phyloP scores from a whole-genome alignment of 441 rosid species.

The Dalechampia spathulata region DNA sequence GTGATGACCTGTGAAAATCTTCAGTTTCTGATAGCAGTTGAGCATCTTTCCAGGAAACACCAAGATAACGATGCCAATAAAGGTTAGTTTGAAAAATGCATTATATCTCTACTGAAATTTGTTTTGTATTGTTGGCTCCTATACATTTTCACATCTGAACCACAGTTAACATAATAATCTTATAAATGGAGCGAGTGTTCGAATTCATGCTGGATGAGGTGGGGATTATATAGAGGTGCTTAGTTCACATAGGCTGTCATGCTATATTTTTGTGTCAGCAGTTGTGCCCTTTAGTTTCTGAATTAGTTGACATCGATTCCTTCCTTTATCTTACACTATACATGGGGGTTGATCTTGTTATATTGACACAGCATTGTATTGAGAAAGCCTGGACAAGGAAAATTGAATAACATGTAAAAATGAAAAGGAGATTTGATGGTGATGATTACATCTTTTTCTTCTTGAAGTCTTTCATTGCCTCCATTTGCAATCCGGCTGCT shows the following conservation, averaged over 20 bases:
- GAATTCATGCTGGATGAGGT: background rate
- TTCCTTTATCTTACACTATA: too few species aligned
- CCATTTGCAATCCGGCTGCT: background rate
- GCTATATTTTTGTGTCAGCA: background rate
- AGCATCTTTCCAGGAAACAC: background rate
- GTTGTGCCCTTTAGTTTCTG: background rate
- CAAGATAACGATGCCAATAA: too few species aligned
- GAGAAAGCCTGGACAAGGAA: background rate
- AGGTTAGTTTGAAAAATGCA: too few species aligned
- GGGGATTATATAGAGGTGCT: background rate
- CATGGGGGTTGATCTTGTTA: background rate
- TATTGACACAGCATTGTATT: background rate
- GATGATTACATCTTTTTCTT: background rate
- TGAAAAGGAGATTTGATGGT: background rate
- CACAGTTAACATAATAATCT: background rate
- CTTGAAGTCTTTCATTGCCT: background rate
- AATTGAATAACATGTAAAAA: background rate
- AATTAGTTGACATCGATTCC: background rate
- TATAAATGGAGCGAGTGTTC: too few species aligned
- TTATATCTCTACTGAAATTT: too few species aligned
- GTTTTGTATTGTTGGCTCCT: background rate
- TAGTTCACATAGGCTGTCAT: too few species aligned
- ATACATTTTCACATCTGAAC: background rate
- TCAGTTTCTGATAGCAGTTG: background rate
- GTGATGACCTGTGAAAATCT: background rate